Percentiles rank a stretch among this genome's conserved stretches.
phyloP scores from a whole-genome alignment of 108 stramenopile species.

The Heterococcus sp. region DNA sequence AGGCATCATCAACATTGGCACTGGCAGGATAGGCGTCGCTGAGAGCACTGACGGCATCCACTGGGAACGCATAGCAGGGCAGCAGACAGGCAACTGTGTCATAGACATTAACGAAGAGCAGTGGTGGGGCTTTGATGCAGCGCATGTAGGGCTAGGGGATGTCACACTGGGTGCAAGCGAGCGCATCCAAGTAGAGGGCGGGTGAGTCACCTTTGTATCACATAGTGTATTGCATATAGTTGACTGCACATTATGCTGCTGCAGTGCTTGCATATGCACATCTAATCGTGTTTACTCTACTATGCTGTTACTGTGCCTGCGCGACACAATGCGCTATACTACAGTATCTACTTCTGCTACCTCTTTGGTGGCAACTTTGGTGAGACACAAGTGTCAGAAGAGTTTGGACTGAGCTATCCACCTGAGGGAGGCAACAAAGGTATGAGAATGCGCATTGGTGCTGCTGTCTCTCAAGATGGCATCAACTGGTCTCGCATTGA shows the following conservation, averaged over 20 bases:
- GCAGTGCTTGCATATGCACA: too few species aligned
- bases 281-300: too few species aligned
- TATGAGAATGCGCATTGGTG: conserved; percentile 81
- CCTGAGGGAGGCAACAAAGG: conserved; percentile 59
- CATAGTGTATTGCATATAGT: too few species aligned
- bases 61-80: conserved; percentile 20
- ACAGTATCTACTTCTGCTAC: conserved; percentile 85
- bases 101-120: conserved; percentile 78
- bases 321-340: too few species aligned
- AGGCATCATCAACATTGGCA: conserved; percentile 34
- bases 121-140: conserved; percentile 89
- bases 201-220: too few species aligned
- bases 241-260: too few species aligned
- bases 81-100: conserved; percentile 25
- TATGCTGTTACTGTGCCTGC: too few species aligned
- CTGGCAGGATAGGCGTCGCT: conserved; percentile 35
- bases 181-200: conserved; percentile 72
- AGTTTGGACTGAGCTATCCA: conserved; percentile 24
- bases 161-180: conserved; percentile 76
- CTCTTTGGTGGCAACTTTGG: conserved; percentile 80
- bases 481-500: conserved; percentile 71
- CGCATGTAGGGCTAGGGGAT: conserved; percentile 80
- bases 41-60: conserved; percentile 25
- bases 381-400: conserved; percentile 56
- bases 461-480: conserved; percentile 83